Percentiles rank a stretch among this genome's conserved stretches.
Evolutionary conservation across 805 yeast species (phyloP).

Genomic region (Metschnikowia lunata): DNA sequence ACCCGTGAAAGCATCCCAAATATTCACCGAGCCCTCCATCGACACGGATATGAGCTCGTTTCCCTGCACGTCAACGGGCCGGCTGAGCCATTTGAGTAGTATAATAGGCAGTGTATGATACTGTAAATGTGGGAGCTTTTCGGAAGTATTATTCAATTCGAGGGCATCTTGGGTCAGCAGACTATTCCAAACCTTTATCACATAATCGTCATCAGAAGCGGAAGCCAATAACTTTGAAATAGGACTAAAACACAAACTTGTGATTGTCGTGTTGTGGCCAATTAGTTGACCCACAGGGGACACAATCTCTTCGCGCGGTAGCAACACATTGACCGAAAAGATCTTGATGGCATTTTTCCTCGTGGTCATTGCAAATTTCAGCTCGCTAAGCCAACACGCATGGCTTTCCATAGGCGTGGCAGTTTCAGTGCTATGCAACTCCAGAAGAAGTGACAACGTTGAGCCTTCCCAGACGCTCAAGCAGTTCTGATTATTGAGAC

Average conservation of each 20-base stretch:
- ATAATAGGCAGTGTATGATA: constrained; percentile 55
- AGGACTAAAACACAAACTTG: constrained; percentile 51
- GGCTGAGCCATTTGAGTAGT: constrained; percentile 50
- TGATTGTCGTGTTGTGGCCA: constrained; percentile 65
- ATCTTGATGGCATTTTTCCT: constrained; percentile 50
- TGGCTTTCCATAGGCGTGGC: constrained; percentile 30
- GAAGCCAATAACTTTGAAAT: constrained; percentile 57
- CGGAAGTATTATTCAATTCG: constrained; percentile 22
- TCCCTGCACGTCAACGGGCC: constrained; percentile 17
- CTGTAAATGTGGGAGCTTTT: constrained; percentile 12
- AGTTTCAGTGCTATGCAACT: constrained; percentile 17
- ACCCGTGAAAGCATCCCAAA: constrained; percentile 60
- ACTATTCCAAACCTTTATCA: constrained; percentile 73
- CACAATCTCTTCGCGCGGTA: constrained; percentile 13
- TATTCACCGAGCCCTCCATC: constrained; percentile 63
- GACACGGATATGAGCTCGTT: constrained; percentile 38
- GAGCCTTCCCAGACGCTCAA: constrained; percentile 62
- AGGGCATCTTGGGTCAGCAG: constrained; percentile 49
- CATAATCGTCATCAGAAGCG: constrained; percentile 67
- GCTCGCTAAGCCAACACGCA: constrained; percentile 69
- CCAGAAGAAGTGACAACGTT: constrained; percentile 32
- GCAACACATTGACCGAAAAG: constrained; percentile 33
- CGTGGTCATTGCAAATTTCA: constrained; percentile 70
- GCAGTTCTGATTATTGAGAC: constrained; percentile 47
- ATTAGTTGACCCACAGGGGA: constrained; percentile 29